Conservation (phyloP, 345 rosid genomes). For the Nasturtium officinale region DNA sequence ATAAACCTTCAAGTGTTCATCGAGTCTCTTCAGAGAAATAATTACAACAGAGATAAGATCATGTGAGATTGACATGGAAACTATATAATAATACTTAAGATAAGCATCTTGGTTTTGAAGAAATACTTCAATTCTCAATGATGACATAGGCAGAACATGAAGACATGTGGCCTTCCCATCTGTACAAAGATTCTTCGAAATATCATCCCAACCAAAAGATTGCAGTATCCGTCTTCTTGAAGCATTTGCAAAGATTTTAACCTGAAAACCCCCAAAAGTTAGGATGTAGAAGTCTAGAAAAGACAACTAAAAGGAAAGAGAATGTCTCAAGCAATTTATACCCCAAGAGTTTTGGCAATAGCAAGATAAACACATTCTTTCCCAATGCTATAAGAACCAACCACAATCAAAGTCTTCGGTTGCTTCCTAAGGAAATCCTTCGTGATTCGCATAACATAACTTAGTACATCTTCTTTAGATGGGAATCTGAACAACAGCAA, state of each 20-base stretch:
- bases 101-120: slow-evolving; percentile 26
- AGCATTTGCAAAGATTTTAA: slow-evolving; percentile 64
- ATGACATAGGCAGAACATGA: slow-evolving; percentile 76
- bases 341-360: slow-evolving; percentile 76
- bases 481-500: slow-evolving; percentile 59
- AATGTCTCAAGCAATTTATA: slow-evolving; percentile 27
- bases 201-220: slow-evolving; percentile 72
- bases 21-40: slow-evolving; percentile 47
- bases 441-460: slow-evolving; percentile 58
- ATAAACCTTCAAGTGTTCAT: slow-evolving; percentile 56
- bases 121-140: slow-evolving; percentile 60
- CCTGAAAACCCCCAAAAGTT: slow-evolving; percentile 42
- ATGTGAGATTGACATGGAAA: background rate
- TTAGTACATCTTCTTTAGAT: slow-evolving; percentile 68
- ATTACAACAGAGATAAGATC: background rate
- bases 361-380: slow-evolving; percentile 82
- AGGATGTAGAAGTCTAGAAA: background rate
- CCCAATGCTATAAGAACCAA: slow-evolving; percentile 85
- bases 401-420: slow-evolving; percentile 70
- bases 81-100: background rate
- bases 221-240: slow-evolving; percentile 65
- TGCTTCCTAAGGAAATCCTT: slow-evolving; percentile 59
- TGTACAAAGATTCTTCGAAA: slow-evolving; percentile 55
- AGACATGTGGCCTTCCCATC: slow-evolving; percentile 68
- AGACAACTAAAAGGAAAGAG: background rate